Conservation (phyloP, 345 rosid genomes). For the Trapa incisa region DNA sequence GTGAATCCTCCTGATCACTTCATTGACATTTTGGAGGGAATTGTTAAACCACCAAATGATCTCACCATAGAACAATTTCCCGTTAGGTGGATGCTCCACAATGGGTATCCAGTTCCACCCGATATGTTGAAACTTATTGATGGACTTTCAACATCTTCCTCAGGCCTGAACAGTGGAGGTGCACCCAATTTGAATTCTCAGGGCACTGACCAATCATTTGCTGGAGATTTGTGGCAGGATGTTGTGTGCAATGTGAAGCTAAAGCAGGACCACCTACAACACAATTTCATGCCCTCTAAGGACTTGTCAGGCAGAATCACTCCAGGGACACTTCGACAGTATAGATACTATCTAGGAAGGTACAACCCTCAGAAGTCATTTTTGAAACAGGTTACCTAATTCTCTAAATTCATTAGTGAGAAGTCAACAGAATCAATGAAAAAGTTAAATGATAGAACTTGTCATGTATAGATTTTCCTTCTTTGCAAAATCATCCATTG, state of each 20-base stretch:
- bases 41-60: constrained; percentile 37
- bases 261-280: constrained; percentile 25
- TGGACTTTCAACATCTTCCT: constrained; percentile 23
- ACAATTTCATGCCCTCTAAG: constrained; percentile 24
- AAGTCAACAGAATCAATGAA: background rate
- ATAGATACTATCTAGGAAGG: constrained; percentile 74
- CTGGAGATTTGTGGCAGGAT: constrained; percentile 46
- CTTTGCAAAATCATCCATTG: background rate
- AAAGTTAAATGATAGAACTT: background rate
- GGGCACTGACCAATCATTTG: constrained; percentile 27
- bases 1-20: constrained; percentile 85
- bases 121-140: constrained; percentile 63
- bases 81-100: constrained; percentile 82
- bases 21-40: constrained; percentile 78
- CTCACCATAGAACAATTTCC: constrained; percentile 61
- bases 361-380: constrained; percentile 9
- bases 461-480: background rate
- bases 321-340: constrained; percentile 50
- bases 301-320: constrained; percentile 66
- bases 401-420: constrained; percentile 3
- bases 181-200: constrained; percentile 16
- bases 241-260: constrained; percentile 27
- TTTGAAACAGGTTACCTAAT: background rate
- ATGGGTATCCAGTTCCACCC: constrained; percentile 62
- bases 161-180: constrained; percentile 7